Conservation (phyloP, 2,329 filamentous ascomycete species). For the Aureobasidium namibiae region DNA sequence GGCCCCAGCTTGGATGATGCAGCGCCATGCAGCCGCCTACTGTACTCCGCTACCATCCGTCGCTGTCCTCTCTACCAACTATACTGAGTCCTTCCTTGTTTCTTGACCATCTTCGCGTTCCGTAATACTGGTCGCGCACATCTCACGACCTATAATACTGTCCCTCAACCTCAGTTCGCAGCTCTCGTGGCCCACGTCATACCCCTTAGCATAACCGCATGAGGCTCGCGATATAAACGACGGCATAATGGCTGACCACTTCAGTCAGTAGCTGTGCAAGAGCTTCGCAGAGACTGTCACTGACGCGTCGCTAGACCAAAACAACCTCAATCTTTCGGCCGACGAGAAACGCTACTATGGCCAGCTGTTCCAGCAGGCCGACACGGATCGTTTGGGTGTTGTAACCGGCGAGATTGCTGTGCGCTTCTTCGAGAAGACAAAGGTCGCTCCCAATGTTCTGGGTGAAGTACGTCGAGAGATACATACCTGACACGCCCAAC, state of each 20-base stretch:
- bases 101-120: neutral
- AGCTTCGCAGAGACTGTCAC: neutral
- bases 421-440: slow-evolving; percentile 96
- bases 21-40: neutral
- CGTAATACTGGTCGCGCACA: neutral
- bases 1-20: slow-evolving; percentile 1
- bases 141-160: neutral
- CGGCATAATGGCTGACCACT: slow-evolving; percentile 14
- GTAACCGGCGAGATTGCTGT: slow-evolving; percentile 94
- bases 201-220: slow-evolving; percentile 7
- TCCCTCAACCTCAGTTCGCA: neutral
- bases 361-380: slow-evolving; percentile 86
- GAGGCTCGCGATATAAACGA: neutral
- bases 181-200: neutral
- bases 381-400: slow-evolving; percentile 83
- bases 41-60: too few relatives aligned
- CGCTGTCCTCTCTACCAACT: neutral
- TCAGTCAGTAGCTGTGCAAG: slow-evolving; percentile 5
- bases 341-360: slow-evolving; percentile 93
- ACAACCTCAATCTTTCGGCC: slow-evolving; percentile 59
- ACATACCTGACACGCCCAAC: neutral
- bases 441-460: slow-evolving; percentile 73
- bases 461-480: slow-evolving; percentile 60
- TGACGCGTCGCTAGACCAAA: slow-evolving; percentile 21
- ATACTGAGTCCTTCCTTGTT: neutral